Evolutionary conservation across 495 filamentous ascomycete genomes (phyloP).

Genomic region (Cercophora scortea): DNA sequence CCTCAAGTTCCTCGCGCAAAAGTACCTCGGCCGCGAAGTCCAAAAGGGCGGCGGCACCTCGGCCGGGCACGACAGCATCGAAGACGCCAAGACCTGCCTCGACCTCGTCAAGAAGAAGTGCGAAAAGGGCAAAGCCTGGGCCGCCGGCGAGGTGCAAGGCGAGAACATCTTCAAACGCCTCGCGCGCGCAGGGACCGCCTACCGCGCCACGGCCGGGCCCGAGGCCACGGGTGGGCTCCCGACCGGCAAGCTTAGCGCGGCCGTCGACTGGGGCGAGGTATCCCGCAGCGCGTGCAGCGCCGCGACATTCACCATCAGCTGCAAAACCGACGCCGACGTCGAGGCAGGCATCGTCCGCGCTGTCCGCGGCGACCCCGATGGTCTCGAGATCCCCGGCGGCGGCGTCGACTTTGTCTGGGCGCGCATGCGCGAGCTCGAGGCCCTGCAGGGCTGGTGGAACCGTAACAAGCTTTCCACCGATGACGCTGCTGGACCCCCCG

Average conservation of each 20-base stretch:
- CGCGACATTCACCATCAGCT: slow-evolving; percentile 65
- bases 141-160: slow-evolving; percentile 59
- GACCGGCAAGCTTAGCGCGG: slow-evolving; percentile 62
- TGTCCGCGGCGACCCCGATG: slow-evolving; percentile 59
- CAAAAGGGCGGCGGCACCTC: slow-evolving; percentile 58
- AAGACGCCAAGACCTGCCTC: slow-evolving; percentile 83
- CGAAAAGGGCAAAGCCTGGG: slow-evolving; percentile 80
- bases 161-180: slow-evolving; percentile 88
- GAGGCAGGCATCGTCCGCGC: slow-evolving; percentile 59
- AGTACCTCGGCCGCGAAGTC: slow-evolving; percentile 75
- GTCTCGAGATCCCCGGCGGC: slow-evolving; percentile 51
- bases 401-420: slow-evolving; percentile 88
- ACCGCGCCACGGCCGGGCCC: slow-evolving; percentile 46
- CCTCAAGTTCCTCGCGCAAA: slow-evolving; percentile 75
- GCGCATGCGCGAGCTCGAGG: slow-evolving; percentile 77
- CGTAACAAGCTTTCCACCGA: slow-evolving; percentile 30
- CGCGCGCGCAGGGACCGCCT: slow-evolving; percentile 43
- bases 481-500: slow-evolving; percentile 9
- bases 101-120: slow-evolving; percentile 94
- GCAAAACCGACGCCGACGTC: slow-evolving; percentile 67
- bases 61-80: slow-evolving; percentile 78
- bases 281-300: slow-evolving; percentile 63
- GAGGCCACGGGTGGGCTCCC: slow-evolving; percentile 34
- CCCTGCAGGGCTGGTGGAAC: slow-evolving; percentile 77
- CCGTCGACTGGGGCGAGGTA: slow-evolving; percentile 83